phyloP scores from a whole-genome alignment of 2,329 filamentous ascomycete genomes.

The Cladophialophora psammophila region DNA sequence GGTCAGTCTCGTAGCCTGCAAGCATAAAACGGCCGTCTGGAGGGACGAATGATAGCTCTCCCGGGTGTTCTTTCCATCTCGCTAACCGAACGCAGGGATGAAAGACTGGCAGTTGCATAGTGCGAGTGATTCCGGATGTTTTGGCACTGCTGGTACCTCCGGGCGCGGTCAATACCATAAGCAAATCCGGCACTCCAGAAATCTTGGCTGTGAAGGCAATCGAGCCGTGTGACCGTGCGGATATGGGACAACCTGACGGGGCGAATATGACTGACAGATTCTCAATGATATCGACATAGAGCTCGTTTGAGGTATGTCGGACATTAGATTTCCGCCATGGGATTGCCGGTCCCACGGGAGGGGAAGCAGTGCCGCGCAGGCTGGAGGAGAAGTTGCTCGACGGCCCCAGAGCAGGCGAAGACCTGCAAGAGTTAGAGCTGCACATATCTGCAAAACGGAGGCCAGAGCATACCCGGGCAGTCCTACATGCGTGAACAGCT shows the following conservation, averaged over 20 bases:
- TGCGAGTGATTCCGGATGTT: slow-evolving; percentile 61
- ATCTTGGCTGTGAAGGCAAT: slow-evolving; percentile 96
- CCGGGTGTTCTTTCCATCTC: slow-evolving; percentile 87
- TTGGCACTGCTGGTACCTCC: slow-evolving; percentile 73
- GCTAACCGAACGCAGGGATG: slow-evolving; percentile 92
- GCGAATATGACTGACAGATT: slow-evolving; percentile 86
- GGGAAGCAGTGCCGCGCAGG: slow-evolving; percentile 42
- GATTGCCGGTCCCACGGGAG: slow-evolving; percentile 62
- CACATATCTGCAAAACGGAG: neutral
- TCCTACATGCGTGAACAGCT: slow-evolving; percentile 84
- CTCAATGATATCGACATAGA: slow-evolving; percentile 96
- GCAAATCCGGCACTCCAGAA: slow-evolving; percentile 90
- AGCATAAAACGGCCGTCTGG: slow-evolving; percentile 94
- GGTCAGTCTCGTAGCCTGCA: slow-evolving; percentile 91
- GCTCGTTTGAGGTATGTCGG: slow-evolving; percentile 92
- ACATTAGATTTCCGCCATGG: slow-evolving; percentile 94
- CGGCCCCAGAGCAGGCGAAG: slow-evolving; percentile 52
- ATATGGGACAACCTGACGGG: slow-evolving; percentile 84
- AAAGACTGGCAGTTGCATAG: slow-evolving; percentile 90
- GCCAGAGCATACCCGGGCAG: slow-evolving; percentile 69
- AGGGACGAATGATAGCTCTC: slow-evolving; percentile 93
- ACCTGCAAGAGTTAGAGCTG: slow-evolving; percentile 42
- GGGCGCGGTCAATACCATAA: slow-evolving; percentile 78
- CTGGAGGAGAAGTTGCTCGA: slow-evolving; percentile 51
- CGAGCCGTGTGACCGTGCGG: slow-evolving; percentile 87